Evolutionary conservation across 192 early-diverging fungal species (phyloP).

Genomic region (Coemansia sp.): DNA sequence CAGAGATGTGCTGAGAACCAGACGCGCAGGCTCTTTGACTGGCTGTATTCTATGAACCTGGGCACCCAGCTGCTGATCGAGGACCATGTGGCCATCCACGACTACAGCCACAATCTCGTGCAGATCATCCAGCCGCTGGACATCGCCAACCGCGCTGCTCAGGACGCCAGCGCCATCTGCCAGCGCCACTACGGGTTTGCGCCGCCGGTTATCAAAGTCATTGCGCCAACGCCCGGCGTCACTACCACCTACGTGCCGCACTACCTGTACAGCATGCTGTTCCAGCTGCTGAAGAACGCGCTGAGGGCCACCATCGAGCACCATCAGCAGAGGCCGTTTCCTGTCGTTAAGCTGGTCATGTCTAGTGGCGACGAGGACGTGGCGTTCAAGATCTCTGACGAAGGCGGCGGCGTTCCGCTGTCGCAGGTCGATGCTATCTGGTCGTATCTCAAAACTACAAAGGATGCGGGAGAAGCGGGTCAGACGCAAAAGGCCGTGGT

Average conservation of each 20-base stretch:
- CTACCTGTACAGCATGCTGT: constrained; percentile 59
- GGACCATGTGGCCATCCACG: constrained; percentile 59
- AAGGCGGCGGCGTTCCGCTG: constrained; percentile 62
- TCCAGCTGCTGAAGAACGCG: constrained; percentile 61
- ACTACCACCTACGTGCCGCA: constrained; percentile 60
- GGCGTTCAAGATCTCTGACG: constrained; percentile 62
- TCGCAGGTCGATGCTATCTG: constrained; percentile 58
- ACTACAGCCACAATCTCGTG: constrained; percentile 57
- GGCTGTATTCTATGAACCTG: constrained; percentile 61
- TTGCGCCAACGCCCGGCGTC: constrained; percentile 48
- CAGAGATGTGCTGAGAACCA: constrained; percentile 50
- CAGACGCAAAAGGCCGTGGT: constrained; percentile 6
- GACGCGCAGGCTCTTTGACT: constrained; percentile 58
- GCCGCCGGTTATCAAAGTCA: constrained; percentile 50
- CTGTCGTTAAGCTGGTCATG: constrained; percentile 56
- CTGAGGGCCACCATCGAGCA: constrained; percentile 56
- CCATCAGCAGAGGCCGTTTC: constrained; percentile 40
- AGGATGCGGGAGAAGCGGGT: neutral
- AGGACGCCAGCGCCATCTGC: constrained; percentile 47
- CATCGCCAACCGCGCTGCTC: constrained; percentile 55
- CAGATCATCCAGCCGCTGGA: constrained; percentile 57
- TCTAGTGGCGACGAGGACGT: constrained; percentile 63
- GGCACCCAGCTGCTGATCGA: constrained; percentile 63
- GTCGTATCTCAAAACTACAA: constrained; percentile 54
- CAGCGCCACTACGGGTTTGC: constrained; percentile 52